Base-by-base conservation (phyloP, 2,329 filamentous ascomycete genomes). In the Pseudogymnoascus sp. region DNA sequence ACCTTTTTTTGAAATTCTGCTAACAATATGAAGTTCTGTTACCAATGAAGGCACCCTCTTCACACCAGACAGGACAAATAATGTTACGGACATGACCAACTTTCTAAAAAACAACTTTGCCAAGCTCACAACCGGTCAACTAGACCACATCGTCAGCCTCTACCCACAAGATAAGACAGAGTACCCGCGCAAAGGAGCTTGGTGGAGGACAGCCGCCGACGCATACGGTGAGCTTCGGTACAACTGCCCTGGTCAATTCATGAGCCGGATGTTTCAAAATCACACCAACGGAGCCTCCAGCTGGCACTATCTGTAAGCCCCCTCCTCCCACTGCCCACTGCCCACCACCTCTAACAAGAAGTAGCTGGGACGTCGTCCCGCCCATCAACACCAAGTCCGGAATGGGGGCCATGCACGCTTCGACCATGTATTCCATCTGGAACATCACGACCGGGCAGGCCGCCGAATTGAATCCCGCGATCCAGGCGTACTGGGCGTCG, bases 401-500 rank as follows among this genome's bases (percentile, higher is more conserved):
- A 1, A 70, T 80, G 1, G 89, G 89, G 0, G 86, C 89, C 0
- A 81, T 82, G 7, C 89, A 93, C 68, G 88, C 84, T 0, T 80
- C 85, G 6, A 89, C 93, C 71, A 66, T 85, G 0, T 80, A 82
- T 60, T 86, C 87, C 0, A 84, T 93, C 60, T 91, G 85, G 76
- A 89, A 89, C 2, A 86, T 82, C 59, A 90, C 90, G 68, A 72
- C 72, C 7, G 71, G 76, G 0, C 73, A 74, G 11, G 91, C 91
- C 66, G 80, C 77, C 1, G 70, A 71, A 0, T 84, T 89, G 6
- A 79, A 89, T 1, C 78, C 82, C 0, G 75, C 88, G 0, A 81
- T 89, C 28, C 87, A 90, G 70, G 81, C 79, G 0, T 93, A 91
- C 73, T 92, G 88, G 88, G 84, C 85, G 1, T 89, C 85, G 66